Evolutionary conservation across 1,284 basidiomycete genomes (phyloP), one percentile per base, ranked within the genome.

Genomic region (Ceratobasidium theobromae): DNA sequence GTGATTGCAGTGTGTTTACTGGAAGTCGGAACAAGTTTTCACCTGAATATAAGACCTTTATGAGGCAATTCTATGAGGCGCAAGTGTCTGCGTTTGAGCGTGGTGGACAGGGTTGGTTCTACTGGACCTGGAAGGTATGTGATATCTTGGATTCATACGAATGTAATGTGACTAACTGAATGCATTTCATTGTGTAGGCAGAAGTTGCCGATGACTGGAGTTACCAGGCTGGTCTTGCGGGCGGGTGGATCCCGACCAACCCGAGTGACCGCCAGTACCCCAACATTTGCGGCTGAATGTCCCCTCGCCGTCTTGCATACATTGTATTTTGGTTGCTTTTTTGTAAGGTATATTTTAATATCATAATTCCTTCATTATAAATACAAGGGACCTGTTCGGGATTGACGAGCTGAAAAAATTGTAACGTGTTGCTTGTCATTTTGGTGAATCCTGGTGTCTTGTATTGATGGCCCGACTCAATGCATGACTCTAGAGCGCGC

Each of bases 121-220:
- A 86, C 73, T 91, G 89, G 79, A 76, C 88, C 11, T 91, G 89
- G 88, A 90, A 90, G 82, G n/a, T n/a, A n/a, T n/a, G n/a, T n/a
- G n/a, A n/a, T n/a, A n/a, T 40, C 35, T 43, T 43, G 16, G 5
- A 16, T 16, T 53, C 16, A 21, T 8, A 16, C 32, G 18, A n/a
- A 38, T 23, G n/a, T 25, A 32, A 18, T 14, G 32, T 33, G 28
- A 18, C 16, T 45, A 25, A 18, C 12, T 30, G 8, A 64, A 16
- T 25, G 60, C 33, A n/a, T 27, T 23, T 65, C 66, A 41, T 69
- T 87, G 76, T n/a, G n/a, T n/a, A n/a, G n/a, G 74, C 87, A 0
- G 89, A 91, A 74, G 78, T 77, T 70, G 86, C 86, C 6, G 84
- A 93, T 74, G 86, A 87, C 71, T 86, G 92, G 90, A 74, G 74